These are phyloP conservation scores for Boletus vermiculosoides DNA, from an alignment of 768 basidiomycete species.

Conservation along the genomic window DNA sequence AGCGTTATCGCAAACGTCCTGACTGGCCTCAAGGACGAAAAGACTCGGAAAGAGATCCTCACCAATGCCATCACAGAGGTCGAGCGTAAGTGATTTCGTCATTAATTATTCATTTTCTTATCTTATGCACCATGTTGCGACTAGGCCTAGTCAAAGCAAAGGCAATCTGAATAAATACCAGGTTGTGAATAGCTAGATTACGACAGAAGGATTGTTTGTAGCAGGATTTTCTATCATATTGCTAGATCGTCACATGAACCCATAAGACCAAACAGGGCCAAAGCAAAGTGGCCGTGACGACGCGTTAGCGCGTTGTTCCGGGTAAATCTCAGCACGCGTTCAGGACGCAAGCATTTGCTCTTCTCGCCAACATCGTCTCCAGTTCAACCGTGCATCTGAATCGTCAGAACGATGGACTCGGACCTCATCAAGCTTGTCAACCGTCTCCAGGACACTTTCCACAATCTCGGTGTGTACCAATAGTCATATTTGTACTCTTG, in stretches of 20 bases:
- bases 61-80: constrained; percentile 79
- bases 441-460: constrained; percentile 91
- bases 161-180: constrained; percentile 61
- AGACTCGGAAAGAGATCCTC: constrained; percentile 84
- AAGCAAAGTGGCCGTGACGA: constrained; percentile 32
- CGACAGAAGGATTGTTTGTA: constrained; percentile 19
- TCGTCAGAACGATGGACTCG: constrained; percentile 69
- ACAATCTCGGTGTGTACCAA: constrained; percentile 68
- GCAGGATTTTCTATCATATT: constrained; percentile 8
- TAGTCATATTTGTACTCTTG: constrained; percentile 1
- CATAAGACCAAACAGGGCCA: constrained; percentile 25
- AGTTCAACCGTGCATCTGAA: background rate
- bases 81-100: constrained; percentile 70
- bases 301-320: constrained; percentile 26
- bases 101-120: background rate
- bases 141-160: constrained; percentile 89
- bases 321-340: constrained; percentile 18
- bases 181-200: constrained; percentile 26
- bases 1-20: constrained; percentile 86
- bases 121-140: constrained; percentile 5
- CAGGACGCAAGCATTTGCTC: background rate
- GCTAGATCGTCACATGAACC: background rate
- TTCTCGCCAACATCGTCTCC: constrained; percentile 6
- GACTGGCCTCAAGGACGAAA: constrained; percentile 80
- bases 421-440: constrained; percentile 95